Percentiles rank a stretch among this genome's conserved stretches.
phyloP scores from a whole-genome alignment of 1,284 basidiomycete genomes.

The Ustilago curta region DNA sequence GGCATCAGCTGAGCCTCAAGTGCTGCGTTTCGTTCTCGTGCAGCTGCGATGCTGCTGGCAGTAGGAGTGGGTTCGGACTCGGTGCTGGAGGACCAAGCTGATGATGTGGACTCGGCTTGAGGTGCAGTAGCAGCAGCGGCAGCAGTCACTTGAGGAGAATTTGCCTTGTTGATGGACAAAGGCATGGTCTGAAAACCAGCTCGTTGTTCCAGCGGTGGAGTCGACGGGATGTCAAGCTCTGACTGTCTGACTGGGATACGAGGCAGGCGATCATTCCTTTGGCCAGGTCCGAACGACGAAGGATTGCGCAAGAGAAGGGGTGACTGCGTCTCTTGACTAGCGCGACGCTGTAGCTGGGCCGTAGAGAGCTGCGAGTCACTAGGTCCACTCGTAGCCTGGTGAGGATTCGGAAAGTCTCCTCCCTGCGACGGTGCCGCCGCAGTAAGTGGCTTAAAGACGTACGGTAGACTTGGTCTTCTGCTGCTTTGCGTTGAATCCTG shows the following conservation, averaged over 20 bases:
- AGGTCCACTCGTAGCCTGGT: neutral
- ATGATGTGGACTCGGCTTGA: conserved; percentile 12
- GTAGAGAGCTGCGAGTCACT: conserved; percentile 40
- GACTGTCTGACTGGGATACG: neutral
- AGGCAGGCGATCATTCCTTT: conserved; percentile 6
- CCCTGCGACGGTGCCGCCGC: neutral
- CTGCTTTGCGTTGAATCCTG: conserved; percentile 2
- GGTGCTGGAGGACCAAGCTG: conserved; percentile 41
- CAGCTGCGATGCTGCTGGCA: conserved; percentile 52
- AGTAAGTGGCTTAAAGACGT: conserved; percentile 28
- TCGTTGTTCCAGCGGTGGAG: conserved; percentile 35
- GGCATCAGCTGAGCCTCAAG: conserved; percentile 35
- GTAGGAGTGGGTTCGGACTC: conserved; percentile 54
- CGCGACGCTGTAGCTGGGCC: conserved; percentile 36
- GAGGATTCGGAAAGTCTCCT: conserved; percentile 32
- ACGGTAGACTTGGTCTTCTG: conserved; percentile 35
- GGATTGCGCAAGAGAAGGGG: conserved; percentile 13
- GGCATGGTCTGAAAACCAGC: conserved; percentile 30
- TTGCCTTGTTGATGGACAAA: conserved; percentile 27
- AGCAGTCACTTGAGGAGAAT: conserved; percentile 2
- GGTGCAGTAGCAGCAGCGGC: conserved; percentile 4
- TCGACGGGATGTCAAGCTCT: conserved; percentile 26
- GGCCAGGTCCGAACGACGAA: conserved; percentile 7
- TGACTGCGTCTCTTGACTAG: conserved; percentile 28
- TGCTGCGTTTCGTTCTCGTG: conserved; percentile 25